A percentile compares a stretch with the other conserved stretches of the same genome.
Conservation (phyloP, 257 asterid species). For the Gentiana macrophylla region DNA sequence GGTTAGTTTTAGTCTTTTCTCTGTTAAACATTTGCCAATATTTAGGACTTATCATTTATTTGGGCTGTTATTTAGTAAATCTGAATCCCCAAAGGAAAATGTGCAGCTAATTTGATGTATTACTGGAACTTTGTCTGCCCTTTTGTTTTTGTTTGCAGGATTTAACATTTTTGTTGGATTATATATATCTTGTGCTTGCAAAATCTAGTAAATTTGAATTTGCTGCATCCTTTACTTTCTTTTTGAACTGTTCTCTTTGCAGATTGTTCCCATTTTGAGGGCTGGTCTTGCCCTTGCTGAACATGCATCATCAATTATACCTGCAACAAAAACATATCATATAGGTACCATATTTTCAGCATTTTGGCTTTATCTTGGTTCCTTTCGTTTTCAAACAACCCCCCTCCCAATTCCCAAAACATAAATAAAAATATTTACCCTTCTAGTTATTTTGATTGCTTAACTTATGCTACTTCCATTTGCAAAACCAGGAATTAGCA, state of each 20-base stretch:
- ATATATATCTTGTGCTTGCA: too few species aligned
- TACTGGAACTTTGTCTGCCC: too few species aligned
- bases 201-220: too few species aligned
- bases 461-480: constrained; percentile 14
- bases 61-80: neutral
- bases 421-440: too few species aligned
- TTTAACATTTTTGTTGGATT: too few species aligned
- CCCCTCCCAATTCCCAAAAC: too few species aligned
- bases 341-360: constrained; percentile 37
- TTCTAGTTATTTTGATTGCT: constrained; percentile 3
- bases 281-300: constrained; percentile 99
- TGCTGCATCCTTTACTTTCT: neutral
- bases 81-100: neutral
- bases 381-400: too few species aligned
- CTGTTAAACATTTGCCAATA: neutral
- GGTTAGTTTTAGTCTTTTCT: constrained; percentile 37
- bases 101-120: neutral
- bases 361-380: neutral
- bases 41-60: neutral
- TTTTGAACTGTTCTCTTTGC: constrained; percentile 14
- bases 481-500: constrained; percentile 50
- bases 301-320: constrained; percentile 78
- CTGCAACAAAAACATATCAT: constrained; percentile 78
- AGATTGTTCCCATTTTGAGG: constrained; percentile 95
- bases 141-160: too few species aligned